Base-by-base conservation (phyloP, 768 basidiomycete genomes). In the Pisolithus orientalis region DNA sequence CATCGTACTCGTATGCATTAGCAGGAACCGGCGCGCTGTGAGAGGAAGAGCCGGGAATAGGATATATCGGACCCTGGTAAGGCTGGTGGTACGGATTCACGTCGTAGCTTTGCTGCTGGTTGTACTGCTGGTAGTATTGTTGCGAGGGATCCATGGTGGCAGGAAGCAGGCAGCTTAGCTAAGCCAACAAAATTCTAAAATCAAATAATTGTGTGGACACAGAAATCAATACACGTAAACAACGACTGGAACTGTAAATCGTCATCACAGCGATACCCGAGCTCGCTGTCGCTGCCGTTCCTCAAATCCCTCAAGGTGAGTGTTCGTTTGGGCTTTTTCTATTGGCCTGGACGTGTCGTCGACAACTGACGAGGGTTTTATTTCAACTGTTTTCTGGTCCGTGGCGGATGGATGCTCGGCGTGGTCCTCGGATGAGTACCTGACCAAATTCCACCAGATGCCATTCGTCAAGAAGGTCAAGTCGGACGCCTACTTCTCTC, bases 401-500 rank as follows among this genome's bases (percentile, higher is more conserved):
- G 46, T 51, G 52, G 10, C 43, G 54, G 65, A 54, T 71, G 70
- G 71, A 73, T 73, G 66, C 52, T 21, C 38, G 25, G 45, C 32
- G n/a, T 32, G 50, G 14, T 43, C 39, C 39, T 32, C 44, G 61
- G 72, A 74, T 73, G 70, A 56, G 48, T 47, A 25, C 29, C 59
- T 70, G 55, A 68, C 54, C 45, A 31, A 44, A 54, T 50, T 53
- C 44, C 31, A 39, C 16, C 49, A 79, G 79, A 90, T 92, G 95
- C 95, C 94, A 56, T 98, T 96, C 82, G 88, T 96, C 79, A 97
- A 97, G 78, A 86, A 87, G 62, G 71, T 94, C 78, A 97, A 99
- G 80, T 90, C 90, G 65, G 83, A 84, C 70, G 91, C 95, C 65
- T 97, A 97, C 86, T 96, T 92, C 78, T 96, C 94, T 57, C 85